A percentile compares a stretch with the other conserved stretches of the same genome.
Conservation (phyloP, 2,329 filamentous ascomycete genomes). For the Sclerotinia minor region DNA sequence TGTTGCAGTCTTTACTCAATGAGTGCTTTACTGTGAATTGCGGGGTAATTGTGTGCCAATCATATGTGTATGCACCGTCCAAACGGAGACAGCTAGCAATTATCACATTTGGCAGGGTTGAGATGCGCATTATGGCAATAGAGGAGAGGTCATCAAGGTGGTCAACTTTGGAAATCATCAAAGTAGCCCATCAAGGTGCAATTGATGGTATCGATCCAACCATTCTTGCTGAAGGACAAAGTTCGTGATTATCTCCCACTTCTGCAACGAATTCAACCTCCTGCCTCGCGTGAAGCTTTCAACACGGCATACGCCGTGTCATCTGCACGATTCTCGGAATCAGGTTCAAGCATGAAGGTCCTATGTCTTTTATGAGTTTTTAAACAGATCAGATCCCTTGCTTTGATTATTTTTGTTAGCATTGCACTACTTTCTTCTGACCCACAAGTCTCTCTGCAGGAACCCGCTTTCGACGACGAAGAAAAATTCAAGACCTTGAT, state of each 20-base stretch:
- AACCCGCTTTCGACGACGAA: neutral
- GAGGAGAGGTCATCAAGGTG: neutral
- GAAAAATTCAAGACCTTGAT: neutral
- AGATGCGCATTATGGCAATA: too few relatives aligned
- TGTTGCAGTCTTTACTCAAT: neutral
- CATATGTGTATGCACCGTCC: too few relatives aligned
- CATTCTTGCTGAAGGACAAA: neutral
- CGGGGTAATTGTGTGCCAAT: neutral
- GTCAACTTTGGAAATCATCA: neutral
- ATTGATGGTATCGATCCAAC: neutral
- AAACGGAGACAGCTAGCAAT: neutral
- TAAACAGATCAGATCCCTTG: too few relatives aligned
- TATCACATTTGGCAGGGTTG: too few relatives aligned
- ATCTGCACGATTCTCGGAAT: too few relatives aligned
- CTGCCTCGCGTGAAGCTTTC: neutral
- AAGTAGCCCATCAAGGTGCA: neutral
- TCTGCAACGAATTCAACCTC: neutral
- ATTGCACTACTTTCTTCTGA: neutral
- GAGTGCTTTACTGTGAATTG: neutral
- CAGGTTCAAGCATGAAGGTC: neutral
- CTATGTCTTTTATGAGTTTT: neutral
- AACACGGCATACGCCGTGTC: too few relatives aligned
- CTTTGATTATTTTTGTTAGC: neutral
- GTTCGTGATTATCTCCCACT: neutral
- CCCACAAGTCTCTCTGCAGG: neutral